A percentile compares a stretch with the other conserved stretches of the same genome.
Evolutionary conservation across 129 eudicot genomes (phyloP).

Genomic region (Arctium minus): DNA sequence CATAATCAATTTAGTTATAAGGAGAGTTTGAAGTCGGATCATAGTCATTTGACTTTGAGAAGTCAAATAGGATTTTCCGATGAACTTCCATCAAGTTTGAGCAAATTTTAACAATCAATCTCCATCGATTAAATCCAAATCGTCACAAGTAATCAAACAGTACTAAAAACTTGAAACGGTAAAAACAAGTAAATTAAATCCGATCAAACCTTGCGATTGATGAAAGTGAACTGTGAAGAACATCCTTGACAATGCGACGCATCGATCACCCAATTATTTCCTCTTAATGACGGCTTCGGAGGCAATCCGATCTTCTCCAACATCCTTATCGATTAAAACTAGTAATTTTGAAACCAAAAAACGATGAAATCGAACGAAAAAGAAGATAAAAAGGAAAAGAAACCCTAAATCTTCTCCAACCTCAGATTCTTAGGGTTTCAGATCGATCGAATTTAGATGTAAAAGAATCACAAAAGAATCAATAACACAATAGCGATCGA

Average conservation of each 20-base stretch:
- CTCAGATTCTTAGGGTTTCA: not conserved
- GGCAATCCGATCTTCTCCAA: conserved; percentile 96
- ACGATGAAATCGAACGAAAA: conserved; percentile 1
- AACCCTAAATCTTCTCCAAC: not conserved
- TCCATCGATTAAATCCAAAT: not conserved
- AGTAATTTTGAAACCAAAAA: not conserved
- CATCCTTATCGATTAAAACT: conserved; percentile 38
- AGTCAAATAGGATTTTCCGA: not conserved
- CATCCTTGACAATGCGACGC: conserved; percentile 92
- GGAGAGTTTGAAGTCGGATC: not conserved
- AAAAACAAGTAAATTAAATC: not conserved
- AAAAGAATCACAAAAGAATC: not conserved
- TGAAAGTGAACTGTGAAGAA: conserved; percentile 82
- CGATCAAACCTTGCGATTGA: conserved; percentile 82
- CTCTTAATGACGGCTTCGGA: conserved; percentile 80
- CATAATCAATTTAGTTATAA: not conserved
- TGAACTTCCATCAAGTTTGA: conserved; percentile 1
- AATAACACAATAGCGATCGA: not conserved
- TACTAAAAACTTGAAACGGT: not conserved
- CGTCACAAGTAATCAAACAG: not conserved
- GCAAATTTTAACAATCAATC: conserved; percentile 11
- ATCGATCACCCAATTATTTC: conserved; percentile 91
- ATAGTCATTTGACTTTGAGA: conserved; percentile 1
- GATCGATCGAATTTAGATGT: not conserved
- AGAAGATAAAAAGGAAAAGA: not conserved